Evolutionary conservation across 257 asterid genomes (phyloP), one percentile per base, ranked within the genome.

Genomic region (Nicotiana benthamiana): DNA sequence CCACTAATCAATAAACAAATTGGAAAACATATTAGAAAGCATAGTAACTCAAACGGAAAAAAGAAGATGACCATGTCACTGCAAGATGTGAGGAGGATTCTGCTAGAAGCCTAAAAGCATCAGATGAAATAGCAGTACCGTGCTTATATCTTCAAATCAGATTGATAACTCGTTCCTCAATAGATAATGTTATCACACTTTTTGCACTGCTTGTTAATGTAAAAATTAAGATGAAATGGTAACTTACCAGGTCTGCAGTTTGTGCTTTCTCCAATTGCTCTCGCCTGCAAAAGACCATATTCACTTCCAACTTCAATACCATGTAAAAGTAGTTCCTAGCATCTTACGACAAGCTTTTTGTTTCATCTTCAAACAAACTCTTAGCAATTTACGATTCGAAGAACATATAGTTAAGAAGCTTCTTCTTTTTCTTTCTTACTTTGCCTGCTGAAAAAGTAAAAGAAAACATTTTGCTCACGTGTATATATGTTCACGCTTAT

Each of bases 231-330:
- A 28, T 62, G 54, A 9, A 36, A n/a, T 59, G 51, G 82, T 80
- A 76, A 80, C 92, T 86, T 88, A 95, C 99, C 43, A 87, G 91
- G 81, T 95, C 99, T 75, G 96, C 96, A 80, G 99, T 95, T 83
- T 91, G 91, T 52, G 96, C 97, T 86, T 87, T 92, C 93, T 95
- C 99, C 90, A 95, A 83, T 83, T 95, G 98, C 87, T 91, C 94
- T 82, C 86, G 86, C 87, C 98, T 95, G 85, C 77, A 87, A 80
- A 75, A 18, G 61, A 72, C 40, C 61, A 48, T 72, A 72, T 15
- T 15, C 78, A 72, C 78, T 72, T 72, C 61, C 60, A 48, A 48
- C 36, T 72, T 72, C 61, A 48, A 72, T 15, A 72, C 5, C 61
- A 48, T 4, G 51, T 5, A 72, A 40, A 48, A 72, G 78, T 24